Conservation (phyloP, 345 rosid genomes). For the Eutrema yunnanense region DNA sequence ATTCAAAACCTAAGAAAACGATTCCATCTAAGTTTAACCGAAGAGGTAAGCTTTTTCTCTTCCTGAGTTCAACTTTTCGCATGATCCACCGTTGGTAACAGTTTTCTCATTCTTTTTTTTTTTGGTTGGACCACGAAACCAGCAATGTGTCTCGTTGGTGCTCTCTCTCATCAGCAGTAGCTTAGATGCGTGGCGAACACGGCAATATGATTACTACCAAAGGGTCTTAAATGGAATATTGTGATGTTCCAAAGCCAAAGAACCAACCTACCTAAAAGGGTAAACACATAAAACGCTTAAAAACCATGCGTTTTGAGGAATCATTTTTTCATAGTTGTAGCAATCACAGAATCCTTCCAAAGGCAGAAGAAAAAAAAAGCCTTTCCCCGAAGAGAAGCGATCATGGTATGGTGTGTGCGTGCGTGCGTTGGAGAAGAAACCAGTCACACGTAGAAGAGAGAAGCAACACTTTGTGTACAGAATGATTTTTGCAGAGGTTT, state of each 20-base stretch:
- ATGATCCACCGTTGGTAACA: constrained; percentile 5
- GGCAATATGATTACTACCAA: constrained; percentile 98
- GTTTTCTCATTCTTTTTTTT: not conserved
- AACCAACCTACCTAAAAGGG: constrained; percentile 3
- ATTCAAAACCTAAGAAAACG: constrained; percentile 92
- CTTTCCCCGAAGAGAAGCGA: constrained; percentile 15
- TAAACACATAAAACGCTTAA: constrained; percentile 1
- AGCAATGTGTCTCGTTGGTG: constrained; percentile 99
- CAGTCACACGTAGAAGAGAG: constrained; percentile 15
- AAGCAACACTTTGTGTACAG: constrained; percentile 22
- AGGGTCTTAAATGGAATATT: constrained; percentile 93
- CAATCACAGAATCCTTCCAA: constrained; percentile 16
- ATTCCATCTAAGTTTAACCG: constrained; percentile 89
- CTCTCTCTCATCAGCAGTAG: constrained; percentile 97
- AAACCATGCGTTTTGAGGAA: not conserved
- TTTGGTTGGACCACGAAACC: constrained; percentile 16
- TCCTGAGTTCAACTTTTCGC: not conserved
- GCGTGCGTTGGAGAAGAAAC: constrained; percentile 2
- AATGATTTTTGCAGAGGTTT: constrained; percentile 24
- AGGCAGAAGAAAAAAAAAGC: not conserved
- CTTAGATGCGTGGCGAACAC: constrained; percentile 98
- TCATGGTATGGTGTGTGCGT: not conserved
- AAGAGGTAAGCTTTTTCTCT: constrained; percentile 59
- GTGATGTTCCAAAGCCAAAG: constrained; percentile 36
- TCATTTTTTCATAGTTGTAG: constrained; percentile 13